These are phyloP conservation scores for Gyromitra esculenta DNA, from an alignment of 2,329 filamentous ascomycete species.

Conservation along the genomic window DNA sequence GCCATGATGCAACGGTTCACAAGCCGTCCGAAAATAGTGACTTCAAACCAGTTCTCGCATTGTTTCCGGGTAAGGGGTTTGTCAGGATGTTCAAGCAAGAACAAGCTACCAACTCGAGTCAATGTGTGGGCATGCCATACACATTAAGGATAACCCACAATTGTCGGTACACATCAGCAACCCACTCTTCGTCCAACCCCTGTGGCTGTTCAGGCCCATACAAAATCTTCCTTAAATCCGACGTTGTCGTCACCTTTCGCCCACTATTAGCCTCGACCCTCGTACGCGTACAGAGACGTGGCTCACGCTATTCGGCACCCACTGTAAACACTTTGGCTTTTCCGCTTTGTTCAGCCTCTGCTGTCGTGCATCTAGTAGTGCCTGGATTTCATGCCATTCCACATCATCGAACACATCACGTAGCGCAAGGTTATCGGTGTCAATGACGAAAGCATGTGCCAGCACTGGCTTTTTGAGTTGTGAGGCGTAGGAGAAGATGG, in stretches of 20 bases:
- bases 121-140: neutral
- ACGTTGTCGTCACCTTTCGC: slow-evolving; percentile 14
- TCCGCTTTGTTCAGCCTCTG: neutral
- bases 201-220: slow-evolving; percentile 11
- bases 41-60: slow-evolving; percentile 36
- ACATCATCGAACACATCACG: neutral
- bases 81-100: slow-evolving; percentile 33
- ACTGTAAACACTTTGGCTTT: slow-evolving; percentile 14
- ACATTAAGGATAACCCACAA: neutral
- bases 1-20: slow-evolving; percentile 39
- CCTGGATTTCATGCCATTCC: slow-evolving; percentile 12
- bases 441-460: slow-evolving; percentile 26
- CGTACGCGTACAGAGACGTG: neutral
- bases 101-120: slow-evolving; percentile 1
- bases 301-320: slow-evolving; percentile 20
- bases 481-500: slow-evolving; percentile 8
- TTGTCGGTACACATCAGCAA: slow-evolving; percentile 27
- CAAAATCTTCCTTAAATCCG: neutral
- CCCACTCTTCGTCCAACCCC: slow-evolving; percentile 23
- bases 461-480: slow-evolving; percentile 2
- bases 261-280: neutral
- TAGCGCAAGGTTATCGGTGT: neutral
- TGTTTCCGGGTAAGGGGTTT: slow-evolving; percentile 27
- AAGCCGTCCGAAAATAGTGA: slow-evolving; percentile 22
- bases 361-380: neutral